Evolutionary conservation across 1,284 basidiomycete genomes (phyloP), one percentile per base, ranked within the genome.

Genomic region (Agaricales sp.): DNA sequence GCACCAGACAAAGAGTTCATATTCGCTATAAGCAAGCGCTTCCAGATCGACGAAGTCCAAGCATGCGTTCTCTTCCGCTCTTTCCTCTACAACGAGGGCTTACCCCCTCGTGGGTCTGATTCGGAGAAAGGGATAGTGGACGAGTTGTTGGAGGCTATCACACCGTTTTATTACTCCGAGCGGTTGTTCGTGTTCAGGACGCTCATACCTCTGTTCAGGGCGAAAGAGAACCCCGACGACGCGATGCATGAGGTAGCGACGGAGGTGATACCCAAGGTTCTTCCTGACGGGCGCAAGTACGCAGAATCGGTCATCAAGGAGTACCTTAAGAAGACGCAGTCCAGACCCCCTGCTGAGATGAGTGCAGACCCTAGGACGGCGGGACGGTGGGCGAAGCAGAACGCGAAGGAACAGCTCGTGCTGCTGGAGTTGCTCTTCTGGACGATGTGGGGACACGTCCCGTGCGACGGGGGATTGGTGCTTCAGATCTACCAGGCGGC

Each of bases 351-450:
- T 0, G 68, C 69, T 24, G 61, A 63, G 1, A 65, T 80, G 25
- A 67, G 65, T 13, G 63, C 67, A 8, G 75, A 87, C 48, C 79
- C 85, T 1, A 73, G 73, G 50, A 71, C 75, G 21, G 80, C 84
- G 1, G 72, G 80, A 2, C 67, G 72, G 35, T 90, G 87, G 82
- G 84, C 82, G 16, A 91, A 88, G 61, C 89, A 91, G 59, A 83
- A 81, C 56, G 61, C 78, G 16, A 79, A 77, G 58, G 87, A 92
- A 61, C 91, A 93, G 59, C 69, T 92, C 23, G 80, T 82, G 4
- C 62, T 92, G 19, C 67, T 93, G 43, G 92, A 94, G 58, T 77
- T 91, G 26, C 70, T 92, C 24, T 94, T 93, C 61, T 89, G 88
- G 76, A 74, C 82, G 2, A 81, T 90, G 77, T 92, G 86, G 78